Evolutionary conservation across 1,139 yeast genomes (phyloP).

Genomic region (Taphrina betulina): DNA sequence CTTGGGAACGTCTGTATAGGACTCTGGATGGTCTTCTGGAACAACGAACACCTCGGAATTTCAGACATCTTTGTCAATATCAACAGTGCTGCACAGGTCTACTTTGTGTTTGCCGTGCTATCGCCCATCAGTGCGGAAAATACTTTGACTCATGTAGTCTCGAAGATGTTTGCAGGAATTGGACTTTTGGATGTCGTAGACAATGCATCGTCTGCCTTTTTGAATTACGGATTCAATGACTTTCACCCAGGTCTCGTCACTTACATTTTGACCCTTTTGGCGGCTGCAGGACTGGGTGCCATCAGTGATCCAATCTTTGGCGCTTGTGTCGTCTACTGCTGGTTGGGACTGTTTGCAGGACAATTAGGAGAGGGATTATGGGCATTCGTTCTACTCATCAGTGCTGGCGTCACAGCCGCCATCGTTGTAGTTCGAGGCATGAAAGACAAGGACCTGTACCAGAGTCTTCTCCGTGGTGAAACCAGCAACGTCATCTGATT

Average conservation of each 20-base stretch:
- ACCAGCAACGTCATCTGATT: conserved; percentile 10
- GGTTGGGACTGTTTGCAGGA: conserved; percentile 22
- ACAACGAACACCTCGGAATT: conserved; percentile 25
- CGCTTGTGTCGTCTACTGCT: conserved; percentile 28
- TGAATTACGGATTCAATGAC: conserved; percentile 9
- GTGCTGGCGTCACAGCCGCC: conserved; percentile 23
- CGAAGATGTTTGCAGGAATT: conserved; percentile 32
- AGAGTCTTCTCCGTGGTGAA: conserved; percentile 15
- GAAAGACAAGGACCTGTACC: conserved; percentile 24
- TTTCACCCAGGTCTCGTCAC: conserved; percentile 24
- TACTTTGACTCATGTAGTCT: conserved; percentile 18
- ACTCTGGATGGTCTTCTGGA: conserved; percentile 33
- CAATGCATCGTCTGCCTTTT: conserved; percentile 26
- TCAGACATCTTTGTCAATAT: conserved; percentile 30
- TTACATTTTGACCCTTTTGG: conserved; percentile 20
- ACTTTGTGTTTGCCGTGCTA: conserved; percentile 23
- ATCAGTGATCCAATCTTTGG: conserved; percentile 25
- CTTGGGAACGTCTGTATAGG: conserved; percentile 30
- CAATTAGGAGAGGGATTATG: conserved; percentile 23
- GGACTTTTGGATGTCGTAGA: conserved; percentile 29
- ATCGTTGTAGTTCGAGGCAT: conserved; percentile 14
- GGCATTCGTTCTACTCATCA: conserved; percentile 18
- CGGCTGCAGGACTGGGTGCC: conserved; percentile 27
- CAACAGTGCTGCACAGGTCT: conserved; percentile 27
- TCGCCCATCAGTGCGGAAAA: conserved; percentile 23